Conservation (phyloP, 2,329 filamentous ascomycete species). For the Colletotrichum ledebouriae region DNA sequence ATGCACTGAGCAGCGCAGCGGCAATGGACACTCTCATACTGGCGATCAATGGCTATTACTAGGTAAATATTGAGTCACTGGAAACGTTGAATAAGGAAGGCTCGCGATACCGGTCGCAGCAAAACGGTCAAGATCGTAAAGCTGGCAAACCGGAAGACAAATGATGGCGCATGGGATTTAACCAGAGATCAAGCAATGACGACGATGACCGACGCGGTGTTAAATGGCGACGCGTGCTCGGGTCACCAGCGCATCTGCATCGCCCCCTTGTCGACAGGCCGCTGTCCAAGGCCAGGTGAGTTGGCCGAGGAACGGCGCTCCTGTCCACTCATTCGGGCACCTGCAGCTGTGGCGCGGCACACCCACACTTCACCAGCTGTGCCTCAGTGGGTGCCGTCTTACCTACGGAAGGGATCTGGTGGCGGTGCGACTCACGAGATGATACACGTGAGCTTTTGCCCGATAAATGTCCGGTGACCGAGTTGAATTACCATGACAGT, state of each 20-base stretch:
- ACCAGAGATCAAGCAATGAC: background rate
- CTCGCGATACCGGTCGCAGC: conserved; percentile 7
- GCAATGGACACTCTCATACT: conserved; percentile 50
- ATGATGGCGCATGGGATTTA: background rate
- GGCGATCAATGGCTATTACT: background rate
- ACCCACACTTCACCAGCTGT: conserved; percentile 34
- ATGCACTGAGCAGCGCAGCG: conserved; percentile 48
- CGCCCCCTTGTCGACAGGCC: conserved; percentile 23
- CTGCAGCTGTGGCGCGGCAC: background rate
- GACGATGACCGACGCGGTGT: conserved; percentile 10
- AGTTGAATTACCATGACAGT: background rate
- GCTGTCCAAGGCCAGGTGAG: conserved; percentile 16
- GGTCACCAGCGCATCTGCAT: conserved; percentile 29
- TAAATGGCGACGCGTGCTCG: conserved; percentile 39
- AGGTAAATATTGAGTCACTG: conserved; percentile 2
- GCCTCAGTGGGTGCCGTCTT: background rate
- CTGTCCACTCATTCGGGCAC: background rate
- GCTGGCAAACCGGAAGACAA: background rate
- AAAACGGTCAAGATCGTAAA: background rate
- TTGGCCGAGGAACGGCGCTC: conserved; percentile 39
- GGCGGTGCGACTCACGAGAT: conserved; percentile 27
- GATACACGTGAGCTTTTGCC: conserved; percentile 29
- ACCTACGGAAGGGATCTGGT: background rate
- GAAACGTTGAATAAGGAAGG: background rate
- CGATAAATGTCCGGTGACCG: conserved; percentile 26